Percentiles rank a stretch among this genome's conserved stretches.
These are phyloP conservation scores for Didymella segeticola DNA, from an alignment of 2,329 filamentous ascomycete genomes.

Conservation along the genomic window DNA sequence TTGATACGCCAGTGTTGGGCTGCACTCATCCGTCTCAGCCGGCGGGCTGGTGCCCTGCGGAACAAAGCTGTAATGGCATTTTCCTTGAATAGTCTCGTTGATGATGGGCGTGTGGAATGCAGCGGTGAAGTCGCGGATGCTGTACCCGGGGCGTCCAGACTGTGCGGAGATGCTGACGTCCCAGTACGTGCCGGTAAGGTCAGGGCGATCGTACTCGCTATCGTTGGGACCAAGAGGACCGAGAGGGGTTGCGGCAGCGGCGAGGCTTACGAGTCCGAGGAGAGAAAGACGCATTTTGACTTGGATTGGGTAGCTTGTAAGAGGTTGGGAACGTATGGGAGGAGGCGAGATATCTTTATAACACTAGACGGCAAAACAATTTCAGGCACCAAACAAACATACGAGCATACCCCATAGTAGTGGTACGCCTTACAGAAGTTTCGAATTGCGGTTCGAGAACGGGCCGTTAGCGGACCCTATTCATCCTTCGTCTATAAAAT, in stretches of 20 bases:
- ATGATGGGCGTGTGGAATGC: slow-evolving; percentile 8
- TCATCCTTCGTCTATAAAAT: background rate
- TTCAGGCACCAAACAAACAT: slow-evolving; percentile 15
- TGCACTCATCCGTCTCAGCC: slow-evolving; percentile 13
- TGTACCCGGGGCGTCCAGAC: slow-evolving; percentile 19
- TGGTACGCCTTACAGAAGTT: slow-evolving; percentile 18
- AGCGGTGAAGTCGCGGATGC: slow-evolving; percentile 13
- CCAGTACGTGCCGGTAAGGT: slow-evolving; percentile 20
- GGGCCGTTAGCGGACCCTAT: slow-evolving; percentile 1
- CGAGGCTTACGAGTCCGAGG: slow-evolving; percentile 9
- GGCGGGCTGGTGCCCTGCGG: slow-evolving; percentile 18
- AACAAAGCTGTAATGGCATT: slow-evolving; percentile 25
- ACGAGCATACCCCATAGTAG: slow-evolving; percentile 14
- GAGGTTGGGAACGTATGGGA: background rate
- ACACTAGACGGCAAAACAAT: background rate
- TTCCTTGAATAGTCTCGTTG: background rate
- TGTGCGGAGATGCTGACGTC: slow-evolving; percentile 18
- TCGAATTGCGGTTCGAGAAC: slow-evolving; percentile 2
- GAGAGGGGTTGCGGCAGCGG: slow-evolving; percentile 3
- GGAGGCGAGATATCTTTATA: slow-evolving; percentile 7
- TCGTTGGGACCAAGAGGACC: no score
- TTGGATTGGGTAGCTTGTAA: background rate
- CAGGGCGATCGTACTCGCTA: slow-evolving; percentile 2
- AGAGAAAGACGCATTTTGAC: slow-evolving; percentile 15
- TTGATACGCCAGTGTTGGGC: slow-evolving; percentile 8